These are phyloP conservation scores for Sodiomyces alkalinus DNA, from an alignment of 2,329 filamentous ascomycete genomes.

Conservation along the genomic window DNA sequence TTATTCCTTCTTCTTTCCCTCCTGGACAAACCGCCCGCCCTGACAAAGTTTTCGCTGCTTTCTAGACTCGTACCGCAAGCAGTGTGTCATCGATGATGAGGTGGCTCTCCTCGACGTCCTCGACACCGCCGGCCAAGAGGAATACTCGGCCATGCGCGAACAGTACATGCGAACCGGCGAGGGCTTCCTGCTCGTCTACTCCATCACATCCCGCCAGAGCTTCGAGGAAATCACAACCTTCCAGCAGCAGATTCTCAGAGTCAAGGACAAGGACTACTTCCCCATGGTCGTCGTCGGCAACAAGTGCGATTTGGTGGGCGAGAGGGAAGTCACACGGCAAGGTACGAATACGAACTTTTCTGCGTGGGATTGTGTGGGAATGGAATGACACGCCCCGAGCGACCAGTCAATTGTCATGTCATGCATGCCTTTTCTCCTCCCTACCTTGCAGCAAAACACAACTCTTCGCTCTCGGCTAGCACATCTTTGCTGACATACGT, in stretches of 20 bases:
- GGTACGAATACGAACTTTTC: too few species aligned
- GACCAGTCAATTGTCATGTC: too few species aligned
- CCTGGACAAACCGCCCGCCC: constrained; percentile 2
- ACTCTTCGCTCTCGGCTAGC: too few species aligned
- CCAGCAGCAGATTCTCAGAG: constrained; percentile 93
- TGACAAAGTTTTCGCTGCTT: too few species aligned
- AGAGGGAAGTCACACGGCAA: constrained; percentile 83
- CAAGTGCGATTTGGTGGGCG: constrained; percentile 94
- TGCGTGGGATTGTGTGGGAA: too few species aligned
- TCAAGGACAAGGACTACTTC: constrained; percentile 99
- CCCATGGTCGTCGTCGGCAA: constrained; percentile 98
- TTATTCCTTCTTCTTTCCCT: too few species aligned
- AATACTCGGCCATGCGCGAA: constrained; percentile 98
- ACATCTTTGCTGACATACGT: not conserved
- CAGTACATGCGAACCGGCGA: constrained; percentile 99
- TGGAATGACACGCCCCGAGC: too few species aligned
- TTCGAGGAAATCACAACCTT: constrained; percentile 98
- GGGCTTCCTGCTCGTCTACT: constrained; percentile 94
- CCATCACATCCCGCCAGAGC: constrained; percentile 91
- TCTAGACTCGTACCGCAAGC: constrained; percentile 97
- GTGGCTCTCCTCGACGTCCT: constrained; percentile 94
- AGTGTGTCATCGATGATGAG: constrained; percentile 97
- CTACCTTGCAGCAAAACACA: constrained; percentile 1
- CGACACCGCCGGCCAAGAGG: constrained; percentile 95
- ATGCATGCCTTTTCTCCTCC: too few species aligned